phyloP scores from a whole-genome alignment of 2,329 filamentous ascomycete genomes.

The Diplocarpon mali region DNA sequence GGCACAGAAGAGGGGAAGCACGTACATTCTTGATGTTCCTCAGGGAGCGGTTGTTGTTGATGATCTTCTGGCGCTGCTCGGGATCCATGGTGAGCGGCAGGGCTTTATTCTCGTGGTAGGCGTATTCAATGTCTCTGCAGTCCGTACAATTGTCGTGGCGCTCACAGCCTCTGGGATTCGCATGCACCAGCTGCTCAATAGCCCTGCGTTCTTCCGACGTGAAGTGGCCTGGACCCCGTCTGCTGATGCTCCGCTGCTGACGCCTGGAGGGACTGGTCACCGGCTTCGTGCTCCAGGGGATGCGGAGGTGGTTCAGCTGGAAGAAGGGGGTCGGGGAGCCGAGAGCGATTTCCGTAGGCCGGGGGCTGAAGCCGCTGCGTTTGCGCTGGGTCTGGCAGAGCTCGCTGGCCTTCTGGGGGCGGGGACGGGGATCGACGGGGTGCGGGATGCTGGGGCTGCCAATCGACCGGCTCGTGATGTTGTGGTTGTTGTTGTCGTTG shows the following conservation, averaged over 20 bases:
- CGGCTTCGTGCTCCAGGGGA: not conserved
- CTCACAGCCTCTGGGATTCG: slow-evolving; percentile 4
- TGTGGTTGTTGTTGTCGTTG: no score
- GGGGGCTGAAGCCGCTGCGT: slow-evolving; percentile 1
- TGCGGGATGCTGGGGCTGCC: not conserved
- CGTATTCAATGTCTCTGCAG: slow-evolving; percentile 18
- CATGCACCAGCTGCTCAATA: slow-evolving; percentile 9
- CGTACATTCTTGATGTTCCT: slow-evolving; percentile 28
- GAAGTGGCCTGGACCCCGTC: slow-evolving; percentile 10
- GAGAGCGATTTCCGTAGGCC: not conserved
- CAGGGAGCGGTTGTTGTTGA: slow-evolving; percentile 26
- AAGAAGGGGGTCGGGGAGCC: not conserved
- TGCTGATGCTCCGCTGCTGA: not conserved
- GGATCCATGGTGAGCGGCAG: slow-evolving; percentile 23
- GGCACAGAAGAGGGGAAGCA: not conserved
- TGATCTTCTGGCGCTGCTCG: slow-evolving; percentile 26
- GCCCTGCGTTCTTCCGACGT: slow-evolving; percentile 11
- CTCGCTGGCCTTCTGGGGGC: not conserved
- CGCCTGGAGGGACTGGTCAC: not conserved
- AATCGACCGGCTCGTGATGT: not conserved
- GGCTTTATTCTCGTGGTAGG: slow-evolving; percentile 18
- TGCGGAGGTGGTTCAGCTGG: not conserved
- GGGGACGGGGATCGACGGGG: not conserved
- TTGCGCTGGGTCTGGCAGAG: not conserved
- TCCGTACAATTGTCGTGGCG: slow-evolving; percentile 19